A percentile compares a stretch with the other conserved stretches of the same genome.
Evolutionary conservation across 805 yeast genomes (phyloP).

Genomic region (Candida caryicola): DNA sequence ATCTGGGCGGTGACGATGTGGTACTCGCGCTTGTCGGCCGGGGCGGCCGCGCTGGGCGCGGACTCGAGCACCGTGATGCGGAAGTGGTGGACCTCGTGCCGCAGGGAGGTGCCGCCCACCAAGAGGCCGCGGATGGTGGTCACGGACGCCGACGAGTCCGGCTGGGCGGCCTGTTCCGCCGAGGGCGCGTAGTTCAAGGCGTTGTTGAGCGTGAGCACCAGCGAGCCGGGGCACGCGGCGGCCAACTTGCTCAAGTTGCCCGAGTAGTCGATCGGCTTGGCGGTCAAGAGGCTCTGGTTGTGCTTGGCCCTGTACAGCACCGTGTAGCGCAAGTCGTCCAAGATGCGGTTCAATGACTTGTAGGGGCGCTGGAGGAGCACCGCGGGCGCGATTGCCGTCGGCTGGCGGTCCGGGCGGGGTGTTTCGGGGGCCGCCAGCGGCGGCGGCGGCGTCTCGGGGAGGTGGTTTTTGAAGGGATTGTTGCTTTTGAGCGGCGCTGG

Average conservation of each 20-base stretch:
- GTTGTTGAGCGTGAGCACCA: constrained; percentile 36
- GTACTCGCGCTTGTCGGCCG: constrained; percentile 33
- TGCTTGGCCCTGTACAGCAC: constrained; percentile 13
- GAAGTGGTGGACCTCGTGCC: constrained; percentile 26
- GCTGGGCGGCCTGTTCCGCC: constrained; percentile 18
- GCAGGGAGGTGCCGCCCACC: constrained; percentile 15
- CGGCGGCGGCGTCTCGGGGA: not conserved
- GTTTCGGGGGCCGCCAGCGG: not conserved
- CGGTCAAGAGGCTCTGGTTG: constrained; percentile 21
- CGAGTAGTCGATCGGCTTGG: constrained; percentile 39
- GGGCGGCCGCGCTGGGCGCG: constrained; percentile 16
- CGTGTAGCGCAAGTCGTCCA: constrained; percentile 53
- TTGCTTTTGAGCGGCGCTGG: constrained; percentile 11
- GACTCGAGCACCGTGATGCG: constrained; percentile 26
- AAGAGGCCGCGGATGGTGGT: constrained; percentile 32
- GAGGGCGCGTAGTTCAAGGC: constrained; percentile 32
- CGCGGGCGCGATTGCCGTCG: not conserved
- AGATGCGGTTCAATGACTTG: constrained; percentile 64
- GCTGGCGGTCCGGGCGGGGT: not conserved
- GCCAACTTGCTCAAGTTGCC: constrained; percentile 14
- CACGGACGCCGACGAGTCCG: constrained; percentile 18
- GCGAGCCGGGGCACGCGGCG: constrained; percentile 11
- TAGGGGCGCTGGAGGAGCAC: constrained; percentile 28
- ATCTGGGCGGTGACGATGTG: constrained; percentile 25
- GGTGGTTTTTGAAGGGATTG: constrained; percentile 6